These are phyloP conservation scores for Fusarium buxicola DNA, from an alignment of 2,329 filamentous ascomycete genomes.

Conservation along the genomic window DNA sequence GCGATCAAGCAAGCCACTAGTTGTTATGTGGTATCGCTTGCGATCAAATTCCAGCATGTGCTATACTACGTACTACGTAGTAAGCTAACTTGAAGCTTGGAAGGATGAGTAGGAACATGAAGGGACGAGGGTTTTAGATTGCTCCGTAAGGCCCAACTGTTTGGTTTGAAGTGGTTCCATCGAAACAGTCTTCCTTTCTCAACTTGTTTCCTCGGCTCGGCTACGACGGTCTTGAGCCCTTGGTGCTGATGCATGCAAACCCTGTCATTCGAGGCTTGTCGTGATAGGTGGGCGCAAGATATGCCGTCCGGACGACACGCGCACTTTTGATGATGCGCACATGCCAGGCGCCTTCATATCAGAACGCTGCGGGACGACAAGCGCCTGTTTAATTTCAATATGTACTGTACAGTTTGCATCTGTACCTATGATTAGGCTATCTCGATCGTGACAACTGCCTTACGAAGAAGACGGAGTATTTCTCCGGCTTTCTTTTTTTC, in stretches of 20 bases:
- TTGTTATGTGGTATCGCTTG: neutral
- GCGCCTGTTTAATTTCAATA: constrained; percentile 36
- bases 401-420: constrained; percentile 26
- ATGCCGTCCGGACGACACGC: constrained; percentile 39
- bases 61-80: no score
- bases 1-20: constrained; percentile 7
- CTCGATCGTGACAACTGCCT: neutral
- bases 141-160: constrained; percentile 34
- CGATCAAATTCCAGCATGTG: no score
- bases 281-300: constrained; percentile 47
- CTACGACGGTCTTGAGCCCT: constrained; percentile 35
- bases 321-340: constrained; percentile 32
- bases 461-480: neutral
- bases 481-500: constrained; percentile 8
- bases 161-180: constrained; percentile 49
- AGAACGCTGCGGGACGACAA: constrained; percentile 32
- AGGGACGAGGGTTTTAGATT: neutral
- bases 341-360: constrained; percentile 35
- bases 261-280: constrained; percentile 32
- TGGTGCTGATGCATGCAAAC: constrained; percentile 20
- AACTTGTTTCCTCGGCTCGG: constrained; percentile 17
- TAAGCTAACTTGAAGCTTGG: no score
- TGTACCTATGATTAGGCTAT: constrained; percentile 12
- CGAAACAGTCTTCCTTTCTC: constrained; percentile 42
- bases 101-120: neutral